phyloP scores from a whole-genome alignment of 805 yeast species.

The Sugiyamaella valdiviana region DNA sequence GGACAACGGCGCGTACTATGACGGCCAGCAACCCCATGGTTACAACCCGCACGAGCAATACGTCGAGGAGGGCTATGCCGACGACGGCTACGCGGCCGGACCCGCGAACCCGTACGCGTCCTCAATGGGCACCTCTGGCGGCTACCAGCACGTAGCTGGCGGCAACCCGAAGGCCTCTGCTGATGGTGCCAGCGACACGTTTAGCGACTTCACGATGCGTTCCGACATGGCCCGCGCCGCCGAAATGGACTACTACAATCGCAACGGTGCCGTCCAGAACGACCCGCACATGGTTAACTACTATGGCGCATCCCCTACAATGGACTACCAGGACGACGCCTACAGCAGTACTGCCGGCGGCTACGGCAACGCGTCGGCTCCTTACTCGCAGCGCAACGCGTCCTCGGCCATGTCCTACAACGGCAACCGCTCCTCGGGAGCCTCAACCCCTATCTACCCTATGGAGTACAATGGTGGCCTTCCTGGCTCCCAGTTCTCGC shows the following conservation, averaged over 20 bases:
- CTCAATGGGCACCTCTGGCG: constrained; percentile 34
- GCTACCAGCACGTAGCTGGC: constrained; percentile 25
- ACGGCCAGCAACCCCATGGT: constrained; percentile 30
- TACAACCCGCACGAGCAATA: constrained; percentile 35
- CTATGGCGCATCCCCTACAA: constrained; percentile 5
- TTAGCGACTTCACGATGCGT: constrained; percentile 39
- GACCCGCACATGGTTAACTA: constrained; percentile 22
- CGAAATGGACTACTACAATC: constrained; percentile 35
- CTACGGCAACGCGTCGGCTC: constrained; percentile 18
- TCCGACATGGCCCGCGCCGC: constrained; percentile 35
- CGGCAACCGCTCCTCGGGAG: constrained; percentile 81
- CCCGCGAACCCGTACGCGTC: constrained; percentile 42
- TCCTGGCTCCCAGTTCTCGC: constrained; percentile 51
- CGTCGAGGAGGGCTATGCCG: constrained; percentile 30
- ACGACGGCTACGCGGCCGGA: constrained; percentile 39
- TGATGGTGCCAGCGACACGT: constrained; percentile 36
- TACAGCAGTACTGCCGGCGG: constrained; percentile 21
- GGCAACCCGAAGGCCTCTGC: constrained; percentile 21
- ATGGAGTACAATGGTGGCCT: constrained; percentile 41
- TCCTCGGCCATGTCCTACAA: constrained; percentile 67
- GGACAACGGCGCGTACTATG: constrained; percentile 39
- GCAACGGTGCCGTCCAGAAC: constrained; percentile 24
- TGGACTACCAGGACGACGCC: constrained; percentile 27
- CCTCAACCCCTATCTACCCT: constrained; percentile 90
- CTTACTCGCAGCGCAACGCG: constrained; percentile 19